Percentiles rank a stretch among this genome's conserved stretches.
Evolutionary conservation across 2,329 filamentous ascomycete species (phyloP).

Genomic region (Botryosphaeria agaves): DNA sequence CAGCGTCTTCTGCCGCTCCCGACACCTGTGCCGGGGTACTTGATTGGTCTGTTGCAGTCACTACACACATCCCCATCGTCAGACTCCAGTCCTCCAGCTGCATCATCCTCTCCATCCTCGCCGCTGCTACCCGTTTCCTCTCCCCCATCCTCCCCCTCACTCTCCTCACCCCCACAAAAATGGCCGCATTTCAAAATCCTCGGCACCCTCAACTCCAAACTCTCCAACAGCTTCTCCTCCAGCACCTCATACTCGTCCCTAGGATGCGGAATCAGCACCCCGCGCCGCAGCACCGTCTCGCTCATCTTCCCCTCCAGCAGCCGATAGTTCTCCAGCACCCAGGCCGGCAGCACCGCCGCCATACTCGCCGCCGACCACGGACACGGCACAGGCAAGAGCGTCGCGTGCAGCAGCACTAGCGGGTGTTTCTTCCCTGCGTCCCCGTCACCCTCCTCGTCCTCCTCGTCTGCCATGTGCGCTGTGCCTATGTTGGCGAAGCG

Average conservation of each 20-base stretch:
- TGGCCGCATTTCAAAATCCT: slow-evolving; percentile 61
- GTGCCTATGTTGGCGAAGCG: background rate
- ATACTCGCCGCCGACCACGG: slow-evolving; percentile 36
- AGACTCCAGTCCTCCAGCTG: too few relatives aligned
- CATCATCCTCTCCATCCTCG: slow-evolving; percentile 14
- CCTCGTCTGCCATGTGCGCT: slow-evolving; percentile 1
- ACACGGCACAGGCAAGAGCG: slow-evolving; percentile 52
- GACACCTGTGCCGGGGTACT: slow-evolving; percentile 16
- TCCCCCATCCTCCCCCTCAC: slow-evolving; percentile 1
- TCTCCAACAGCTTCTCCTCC: slow-evolving; percentile 60
- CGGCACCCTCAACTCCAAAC: slow-evolving; percentile 52
- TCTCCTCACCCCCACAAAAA: slow-evolving; percentile 38
- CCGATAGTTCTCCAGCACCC: slow-evolving; percentile 41
- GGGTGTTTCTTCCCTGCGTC: slow-evolving; percentile 35
- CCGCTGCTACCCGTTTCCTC: background rate
- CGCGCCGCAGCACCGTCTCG: slow-evolving; percentile 56
- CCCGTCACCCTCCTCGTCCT: slow-evolving; percentile 8
- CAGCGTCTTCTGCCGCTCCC: slow-evolving; percentile 38
- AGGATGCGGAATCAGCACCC: slow-evolving; percentile 60
- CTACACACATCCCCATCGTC: slow-evolving; percentile 9
- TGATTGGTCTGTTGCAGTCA: slow-evolving; percentile 19
- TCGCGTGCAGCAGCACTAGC: slow-evolving; percentile 62
- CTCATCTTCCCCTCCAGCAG: slow-evolving; percentile 52
- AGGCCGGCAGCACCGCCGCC: slow-evolving; percentile 31
- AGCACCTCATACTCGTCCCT: slow-evolving; percentile 65